Evolutionary conservation across 305 asterid species (phyloP).

Genomic region (Fraxinus xanthoxyloides): DNA sequence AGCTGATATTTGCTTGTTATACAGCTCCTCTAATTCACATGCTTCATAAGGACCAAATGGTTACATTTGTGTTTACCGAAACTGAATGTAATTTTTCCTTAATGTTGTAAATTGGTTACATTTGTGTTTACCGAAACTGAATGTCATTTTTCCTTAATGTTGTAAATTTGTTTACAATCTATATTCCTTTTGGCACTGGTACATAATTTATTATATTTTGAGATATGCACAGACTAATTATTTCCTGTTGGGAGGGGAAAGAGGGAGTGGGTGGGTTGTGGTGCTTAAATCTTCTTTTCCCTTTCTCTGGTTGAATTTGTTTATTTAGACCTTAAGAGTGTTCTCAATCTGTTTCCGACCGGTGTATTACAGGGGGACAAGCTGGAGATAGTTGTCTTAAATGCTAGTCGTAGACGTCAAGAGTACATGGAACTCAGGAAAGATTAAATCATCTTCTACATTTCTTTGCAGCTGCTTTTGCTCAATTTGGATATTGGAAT

Average conservation of each 20-base stretch:
- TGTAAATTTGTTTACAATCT: too few species aligned
- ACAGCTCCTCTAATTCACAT: background rate
- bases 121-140: too few species aligned
- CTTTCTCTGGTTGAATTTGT: background rate
- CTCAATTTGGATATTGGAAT: background rate
- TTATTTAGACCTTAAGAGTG: background rate
- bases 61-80: too few species aligned
- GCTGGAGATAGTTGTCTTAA: slow-evolving; percentile 69
- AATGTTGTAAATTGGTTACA: too few species aligned
- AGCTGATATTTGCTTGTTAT: background rate
- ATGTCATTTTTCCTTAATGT: too few species aligned
- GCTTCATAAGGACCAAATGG: background rate
- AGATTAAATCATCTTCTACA: slow-evolving; percentile 43
- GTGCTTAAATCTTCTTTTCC: too few species aligned
- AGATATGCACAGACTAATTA: background rate
- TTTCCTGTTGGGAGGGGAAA: too few species aligned
- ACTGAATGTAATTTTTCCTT: too few species aligned
- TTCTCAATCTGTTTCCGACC: slow-evolving; percentile 1
- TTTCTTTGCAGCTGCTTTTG: background rate
- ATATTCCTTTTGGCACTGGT: too few species aligned
- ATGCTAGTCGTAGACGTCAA: slow-evolving; percentile 57
- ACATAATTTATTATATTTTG: too few species aligned
- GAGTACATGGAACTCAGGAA: slow-evolving; percentile 85
- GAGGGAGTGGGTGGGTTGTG: too few species aligned
- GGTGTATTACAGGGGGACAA: slow-evolving; percentile 68